Conservation (phyloP, 345 rosid genomes). For the Bruguiera parviflora region DNA sequence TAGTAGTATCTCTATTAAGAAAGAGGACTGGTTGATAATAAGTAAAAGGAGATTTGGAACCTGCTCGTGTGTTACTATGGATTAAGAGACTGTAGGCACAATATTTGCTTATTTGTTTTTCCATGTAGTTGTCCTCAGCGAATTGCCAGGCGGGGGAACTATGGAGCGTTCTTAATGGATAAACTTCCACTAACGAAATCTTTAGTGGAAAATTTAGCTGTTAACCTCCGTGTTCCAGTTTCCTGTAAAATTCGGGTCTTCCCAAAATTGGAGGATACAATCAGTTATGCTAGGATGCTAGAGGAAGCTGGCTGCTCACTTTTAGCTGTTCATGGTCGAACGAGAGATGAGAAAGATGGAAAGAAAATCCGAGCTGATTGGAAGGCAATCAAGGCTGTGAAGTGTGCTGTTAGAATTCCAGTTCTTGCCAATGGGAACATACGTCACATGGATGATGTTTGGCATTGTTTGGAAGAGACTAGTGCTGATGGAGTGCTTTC, state of each 20-base stretch:
- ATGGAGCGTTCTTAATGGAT: constrained; percentile 97
- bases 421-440: constrained; percentile 94
- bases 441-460: constrained; percentile 75
- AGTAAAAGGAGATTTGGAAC: background rate
- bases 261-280: constrained; percentile 67
- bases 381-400: constrained; percentile 83
- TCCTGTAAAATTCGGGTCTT: constrained; percentile 90
- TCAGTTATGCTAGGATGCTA: constrained; percentile 80
- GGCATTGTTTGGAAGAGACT: constrained; percentile 59
- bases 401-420: constrained; percentile 59
- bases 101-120: background rate
- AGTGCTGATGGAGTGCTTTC: constrained; percentile 92
- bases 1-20: background rate
- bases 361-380: constrained; percentile 79
- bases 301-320: constrained; percentile 96
- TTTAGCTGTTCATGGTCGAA: constrained; percentile 88
- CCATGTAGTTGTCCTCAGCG: constrained; percentile 85
- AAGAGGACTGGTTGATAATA: background rate
- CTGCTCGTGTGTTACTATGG: background rate
- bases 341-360: constrained; percentile 83
- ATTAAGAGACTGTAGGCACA: background rate
- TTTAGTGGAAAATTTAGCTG: constrained; percentile 68
- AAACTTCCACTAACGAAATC: constrained; percentile 83
- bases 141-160: constrained; percentile 78
- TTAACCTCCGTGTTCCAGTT: constrained; percentile 64